These are phyloP conservation scores for Hibiscus tridactylites DNA, from an alignment of 345 rosid species.

Conservation along the genomic window DNA sequence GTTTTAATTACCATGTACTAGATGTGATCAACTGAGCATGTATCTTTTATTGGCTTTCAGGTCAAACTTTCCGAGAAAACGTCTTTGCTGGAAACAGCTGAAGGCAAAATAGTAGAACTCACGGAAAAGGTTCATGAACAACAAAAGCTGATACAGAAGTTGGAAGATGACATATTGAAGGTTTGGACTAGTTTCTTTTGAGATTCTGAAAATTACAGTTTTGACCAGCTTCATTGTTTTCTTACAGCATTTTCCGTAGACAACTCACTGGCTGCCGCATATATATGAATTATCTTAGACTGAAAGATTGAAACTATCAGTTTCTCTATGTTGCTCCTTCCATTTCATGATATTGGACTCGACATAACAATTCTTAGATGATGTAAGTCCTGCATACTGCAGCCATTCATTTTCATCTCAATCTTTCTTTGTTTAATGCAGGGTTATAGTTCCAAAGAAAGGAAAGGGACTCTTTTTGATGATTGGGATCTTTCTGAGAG, in stretches of 20 bases:
- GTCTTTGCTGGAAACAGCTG: constrained; percentile 71
- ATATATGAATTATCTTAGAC: not conserved
- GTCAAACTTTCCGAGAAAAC: constrained; percentile 76
- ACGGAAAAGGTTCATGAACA: constrained; percentile 67
- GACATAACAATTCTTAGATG: not conserved
- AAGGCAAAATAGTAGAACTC: constrained; percentile 65
- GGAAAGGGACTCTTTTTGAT: constrained; percentile 59
- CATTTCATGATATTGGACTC: not conserved
- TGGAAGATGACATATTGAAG: constrained; percentile 96
- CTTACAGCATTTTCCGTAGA: not conserved
- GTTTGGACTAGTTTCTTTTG: constrained; percentile 33
- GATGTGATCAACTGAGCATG: not conserved
- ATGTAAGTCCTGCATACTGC: not conserved
- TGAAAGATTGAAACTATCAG: not conserved
- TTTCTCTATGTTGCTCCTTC: not conserved
- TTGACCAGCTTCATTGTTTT: constrained; percentile 1
- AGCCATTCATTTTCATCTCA: not conserved
- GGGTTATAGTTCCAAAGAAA: constrained; percentile 91
- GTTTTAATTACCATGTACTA: not conserved
- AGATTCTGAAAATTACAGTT: not conserved
- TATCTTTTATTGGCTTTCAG: constrained; percentile 29
- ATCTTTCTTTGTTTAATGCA: constrained; percentile 17
- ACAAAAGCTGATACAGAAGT: constrained; percentile 77
- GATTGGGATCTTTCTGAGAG: constrained; percentile 92
- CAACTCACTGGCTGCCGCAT: not conserved